Conservation (phyloP, 2,329 filamentous ascomycete genomes). For the Fusarium sp. region DNA sequence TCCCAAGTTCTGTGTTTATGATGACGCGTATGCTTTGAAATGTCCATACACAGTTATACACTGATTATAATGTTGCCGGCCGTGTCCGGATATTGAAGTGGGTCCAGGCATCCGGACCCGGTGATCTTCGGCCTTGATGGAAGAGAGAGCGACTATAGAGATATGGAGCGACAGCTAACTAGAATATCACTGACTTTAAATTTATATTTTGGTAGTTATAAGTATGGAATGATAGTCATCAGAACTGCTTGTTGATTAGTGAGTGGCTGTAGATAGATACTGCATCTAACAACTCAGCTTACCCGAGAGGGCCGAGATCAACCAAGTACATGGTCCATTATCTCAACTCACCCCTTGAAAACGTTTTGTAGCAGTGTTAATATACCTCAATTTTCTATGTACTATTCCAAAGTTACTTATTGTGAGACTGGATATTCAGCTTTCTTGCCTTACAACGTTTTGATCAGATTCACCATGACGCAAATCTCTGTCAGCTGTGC, state of each 20-base stretch:
- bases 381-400: no score
- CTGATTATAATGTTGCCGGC: constrained; percentile 1
- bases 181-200: no score
- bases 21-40: not conserved
- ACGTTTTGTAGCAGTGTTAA: no score
- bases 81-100: constrained; percentile 19
- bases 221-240: not conserved
- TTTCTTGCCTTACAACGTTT: not conserved
- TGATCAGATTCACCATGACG: not conserved
- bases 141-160: not conserved
- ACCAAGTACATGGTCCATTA: no score
- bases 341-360: no score
- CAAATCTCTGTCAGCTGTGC: not conserved
- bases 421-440: no score
- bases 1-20: no score
- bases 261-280: no score
- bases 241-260: not conserved
- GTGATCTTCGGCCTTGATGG: not conserved
- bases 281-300: no score
- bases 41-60: not conserved
- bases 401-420: no score
- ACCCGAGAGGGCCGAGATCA: no score
- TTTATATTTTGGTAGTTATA: no score
- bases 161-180: not conserved
- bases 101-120: not conserved